These are phyloP conservation scores for Boeremia exigua DNA, from an alignment of 2,329 filamentous ascomycete genomes.

Conservation along the genomic window DNA sequence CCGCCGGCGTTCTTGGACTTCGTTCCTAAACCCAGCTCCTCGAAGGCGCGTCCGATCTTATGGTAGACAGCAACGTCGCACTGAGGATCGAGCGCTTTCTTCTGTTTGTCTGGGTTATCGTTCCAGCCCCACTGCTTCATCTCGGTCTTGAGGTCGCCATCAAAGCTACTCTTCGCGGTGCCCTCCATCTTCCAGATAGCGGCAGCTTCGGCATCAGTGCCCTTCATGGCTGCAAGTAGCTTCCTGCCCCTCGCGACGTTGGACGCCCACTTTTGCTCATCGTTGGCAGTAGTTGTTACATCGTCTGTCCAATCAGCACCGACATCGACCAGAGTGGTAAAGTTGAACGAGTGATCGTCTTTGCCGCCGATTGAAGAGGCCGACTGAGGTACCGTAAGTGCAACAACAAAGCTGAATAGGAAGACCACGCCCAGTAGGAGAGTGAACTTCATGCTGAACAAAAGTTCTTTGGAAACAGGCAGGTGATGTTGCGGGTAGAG, in stretches of 20 bases:
- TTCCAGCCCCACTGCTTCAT: constrained; percentile 22
- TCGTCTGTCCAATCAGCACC: no score
- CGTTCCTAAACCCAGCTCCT: constrained; percentile 12
- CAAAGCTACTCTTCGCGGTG: constrained; percentile 12
- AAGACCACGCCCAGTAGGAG: not conserved
- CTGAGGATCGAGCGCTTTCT: constrained; percentile 6
- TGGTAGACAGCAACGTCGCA: constrained; percentile 18
- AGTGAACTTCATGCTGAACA: not conserved
- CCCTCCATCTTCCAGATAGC: constrained; percentile 9
- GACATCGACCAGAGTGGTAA: not conserved
- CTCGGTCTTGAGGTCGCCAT: constrained; percentile 12
- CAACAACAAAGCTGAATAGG: not conserved
- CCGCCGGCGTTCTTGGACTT: constrained; percentile 17
- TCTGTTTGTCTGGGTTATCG: constrained; percentile 10
- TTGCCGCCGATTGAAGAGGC: not conserved
- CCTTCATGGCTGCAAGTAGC: constrained; percentile 20
- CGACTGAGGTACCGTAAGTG: not conserved
- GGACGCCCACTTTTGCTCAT: not conserved
- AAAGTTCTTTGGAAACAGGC: no score
- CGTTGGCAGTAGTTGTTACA: not conserved
- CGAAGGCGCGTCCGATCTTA: constrained; percentile 7
- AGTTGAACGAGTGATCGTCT: not conserved
- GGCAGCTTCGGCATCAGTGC: constrained; percentile 15
- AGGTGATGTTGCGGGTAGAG: not conserved
- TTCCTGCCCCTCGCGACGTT: constrained; percentile 17